These are phyloP conservation scores for Bremia lactucae DNA, from an alignment of 352 stramenopile species.

Conservation along the genomic window DNA sequence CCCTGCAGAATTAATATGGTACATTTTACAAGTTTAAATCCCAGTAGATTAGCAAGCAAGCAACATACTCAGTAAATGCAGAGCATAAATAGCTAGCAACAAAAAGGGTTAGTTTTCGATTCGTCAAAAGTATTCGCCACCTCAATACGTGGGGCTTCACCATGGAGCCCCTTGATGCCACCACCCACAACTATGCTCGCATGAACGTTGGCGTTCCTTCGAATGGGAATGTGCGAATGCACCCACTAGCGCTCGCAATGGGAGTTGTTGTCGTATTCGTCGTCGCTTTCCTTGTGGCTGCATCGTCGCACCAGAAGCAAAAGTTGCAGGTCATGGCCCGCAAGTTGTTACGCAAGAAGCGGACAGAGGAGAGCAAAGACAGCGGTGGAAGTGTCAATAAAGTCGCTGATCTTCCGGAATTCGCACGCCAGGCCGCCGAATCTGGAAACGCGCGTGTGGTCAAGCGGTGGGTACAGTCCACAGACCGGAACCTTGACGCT, in stretches of 20 bases:
- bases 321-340: slow-evolving; percentile 70
- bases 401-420: slow-evolving; percentile 41
- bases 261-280: slow-evolving; percentile 46
- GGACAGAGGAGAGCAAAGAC: slow-evolving; percentile 23
- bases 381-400: slow-evolving; percentile 10
- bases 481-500: slow-evolving; percentile 48
- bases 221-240: slow-evolving; percentile 24
- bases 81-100: too few species aligned
- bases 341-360: slow-evolving; percentile 66
- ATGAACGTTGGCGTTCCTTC: slow-evolving; percentile 13
- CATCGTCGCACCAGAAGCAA: slow-evolving; percentile 72
- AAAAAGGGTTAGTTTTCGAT: neutral
- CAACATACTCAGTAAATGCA: too few species aligned
- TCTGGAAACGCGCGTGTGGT: slow-evolving; percentile 65
- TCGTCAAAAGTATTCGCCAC: too few species aligned
- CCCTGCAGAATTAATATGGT: too few species aligned
- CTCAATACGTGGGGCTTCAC: too few species aligned
- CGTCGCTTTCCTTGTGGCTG: slow-evolving; percentile 52
- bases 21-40: too few species aligned
- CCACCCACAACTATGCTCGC: slow-evolving; percentile 18
- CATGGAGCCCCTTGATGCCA: slow-evolving; percentile 19
- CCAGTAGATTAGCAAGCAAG: too few species aligned
- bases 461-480: slow-evolving; percentile 75
- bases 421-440: slow-evolving; percentile 55
- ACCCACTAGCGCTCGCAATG: slow-evolving; percentile 56